phyloP scores from a whole-genome alignment of 306 rosid species.

The Luffa acutangula region DNA sequence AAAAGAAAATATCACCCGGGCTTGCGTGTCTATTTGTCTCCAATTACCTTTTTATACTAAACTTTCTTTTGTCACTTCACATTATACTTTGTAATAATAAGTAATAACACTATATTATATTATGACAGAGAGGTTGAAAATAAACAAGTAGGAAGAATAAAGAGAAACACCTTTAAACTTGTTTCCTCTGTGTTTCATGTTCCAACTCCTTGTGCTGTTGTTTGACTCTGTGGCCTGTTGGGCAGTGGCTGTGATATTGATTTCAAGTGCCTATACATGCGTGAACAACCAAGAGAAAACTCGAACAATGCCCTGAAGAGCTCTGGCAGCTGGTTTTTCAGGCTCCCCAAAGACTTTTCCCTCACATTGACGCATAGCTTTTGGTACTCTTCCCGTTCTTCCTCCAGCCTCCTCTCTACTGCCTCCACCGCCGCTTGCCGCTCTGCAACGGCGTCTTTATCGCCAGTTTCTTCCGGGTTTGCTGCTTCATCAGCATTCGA shows the following conservation, averaged over 20 bases:
- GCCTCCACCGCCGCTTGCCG: conserved; percentile 43
- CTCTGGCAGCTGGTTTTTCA: conserved; percentile 63
- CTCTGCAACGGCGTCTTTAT: conserved; percentile 36
- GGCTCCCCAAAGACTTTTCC: conserved; percentile 61
- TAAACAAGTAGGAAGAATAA: not conserved
- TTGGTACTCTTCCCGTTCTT: conserved; percentile 44
- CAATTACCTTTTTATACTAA: not conserved
- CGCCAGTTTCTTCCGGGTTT: conserved; percentile 22
- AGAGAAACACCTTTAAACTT: not conserved
- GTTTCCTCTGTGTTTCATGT: not conserved
- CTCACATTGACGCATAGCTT: conserved; percentile 63
- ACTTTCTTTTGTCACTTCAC: not conserved
- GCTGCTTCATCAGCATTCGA: conserved; percentile 36
- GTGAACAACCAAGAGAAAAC: conserved; percentile 46
- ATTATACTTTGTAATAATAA: not conserved
- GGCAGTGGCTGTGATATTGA: conserved; percentile 28
- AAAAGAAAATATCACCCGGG: not conserved
- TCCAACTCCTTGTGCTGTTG: not conserved
- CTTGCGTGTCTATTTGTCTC: not conserved
- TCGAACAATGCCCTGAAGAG: conserved; percentile 60
- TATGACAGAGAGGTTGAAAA: not conserved
- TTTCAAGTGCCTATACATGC: conserved; percentile 51
- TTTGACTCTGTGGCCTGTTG: not conserved
- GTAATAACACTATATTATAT: not conserved
- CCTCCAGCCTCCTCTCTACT: conserved; percentile 57